These are phyloP conservation scores for Apiospora pterosperma DNA, from an alignment of 2,329 filamentous ascomycete species.

Conservation along the genomic window DNA sequence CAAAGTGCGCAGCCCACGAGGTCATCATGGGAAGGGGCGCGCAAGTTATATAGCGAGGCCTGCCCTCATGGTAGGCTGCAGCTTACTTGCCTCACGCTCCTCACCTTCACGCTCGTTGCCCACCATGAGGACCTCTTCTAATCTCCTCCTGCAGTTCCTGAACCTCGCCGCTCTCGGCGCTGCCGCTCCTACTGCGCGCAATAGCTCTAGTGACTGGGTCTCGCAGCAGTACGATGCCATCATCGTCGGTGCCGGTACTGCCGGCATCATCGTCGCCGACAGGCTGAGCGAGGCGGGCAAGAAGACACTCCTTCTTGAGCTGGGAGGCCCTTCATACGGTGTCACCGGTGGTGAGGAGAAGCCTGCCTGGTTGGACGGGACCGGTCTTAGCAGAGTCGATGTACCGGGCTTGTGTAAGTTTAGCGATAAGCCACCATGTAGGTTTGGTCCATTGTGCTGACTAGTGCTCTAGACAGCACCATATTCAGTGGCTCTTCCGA, in stretches of 20 bases:
- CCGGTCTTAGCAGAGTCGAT: constrained; percentile 47
- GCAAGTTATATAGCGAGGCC: background rate
- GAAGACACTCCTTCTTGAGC: constrained; percentile 48
- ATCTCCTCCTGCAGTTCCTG: background rate
- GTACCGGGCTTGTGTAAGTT: constrained; percentile 46
- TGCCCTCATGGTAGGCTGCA: background rate
- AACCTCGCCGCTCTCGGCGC: background rate
- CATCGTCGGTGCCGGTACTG: constrained; percentile 47
- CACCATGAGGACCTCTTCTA: constrained; percentile 4
- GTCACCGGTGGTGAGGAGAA: constrained; percentile 43
- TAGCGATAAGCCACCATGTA: background rate
- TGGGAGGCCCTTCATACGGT: constrained; percentile 47
- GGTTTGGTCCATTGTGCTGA: constrained; percentile 9
- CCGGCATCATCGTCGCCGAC: constrained; percentile 49
- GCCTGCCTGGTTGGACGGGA: constrained; percentile 45
- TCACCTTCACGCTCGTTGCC: background rate
- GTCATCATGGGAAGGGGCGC: background rate
- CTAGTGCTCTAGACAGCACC: constrained; percentile 33
- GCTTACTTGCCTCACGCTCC: background rate
- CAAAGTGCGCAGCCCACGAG: background rate
- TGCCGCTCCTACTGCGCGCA: background rate
- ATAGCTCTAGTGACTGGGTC: constrained; percentile 18
- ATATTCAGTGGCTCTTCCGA: constrained; percentile 41
- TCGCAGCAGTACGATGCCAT: constrained; percentile 31
- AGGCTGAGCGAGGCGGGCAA: constrained; percentile 48